These are phyloP conservation scores for Lentinus brumalis DNA, from an alignment of 768 basidiomycete genomes.

Conservation along the genomic window DNA sequence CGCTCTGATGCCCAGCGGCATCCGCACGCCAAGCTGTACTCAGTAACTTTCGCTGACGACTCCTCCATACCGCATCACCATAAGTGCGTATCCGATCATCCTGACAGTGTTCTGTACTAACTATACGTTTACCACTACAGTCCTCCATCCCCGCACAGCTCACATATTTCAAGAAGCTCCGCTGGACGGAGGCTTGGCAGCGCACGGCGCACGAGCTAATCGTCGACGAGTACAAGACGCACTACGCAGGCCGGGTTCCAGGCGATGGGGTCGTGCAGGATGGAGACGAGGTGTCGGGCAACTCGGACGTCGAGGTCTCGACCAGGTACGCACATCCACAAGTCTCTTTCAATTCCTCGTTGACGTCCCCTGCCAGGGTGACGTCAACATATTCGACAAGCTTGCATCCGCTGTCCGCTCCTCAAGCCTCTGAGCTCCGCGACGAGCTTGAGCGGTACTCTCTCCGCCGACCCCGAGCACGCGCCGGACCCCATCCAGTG, in stretches of 20 bases:
- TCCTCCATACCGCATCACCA: conserved; percentile 28
- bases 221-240: conserved; percentile 1
- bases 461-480: conserved; percentile 28
- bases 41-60: conserved; percentile 20
- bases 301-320: neutral
- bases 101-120: too few relatives aligned
- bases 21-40: conserved; percentile 23
- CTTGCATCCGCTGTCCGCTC: conserved; percentile 22
- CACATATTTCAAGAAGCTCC: conserved; percentile 5
- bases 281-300: neutral
- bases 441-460: conserved; percentile 34
- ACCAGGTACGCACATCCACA: too few relatives aligned
- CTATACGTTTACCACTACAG: neutral
- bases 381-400: conserved; percentile 34
- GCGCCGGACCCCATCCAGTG: conserved; percentile 31
- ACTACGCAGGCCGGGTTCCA: neutral
- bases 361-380: neutral
- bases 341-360: neutral
- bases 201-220: neutral
- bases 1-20: too few relatives aligned
- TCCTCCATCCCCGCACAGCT: conserved; percentile 15
- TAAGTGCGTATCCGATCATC: conserved; percentile 28
- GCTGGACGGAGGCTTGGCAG: conserved; percentile 7
- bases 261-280: too few relatives aligned
- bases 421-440: conserved; percentile 11